Evolutionary conservation across 2,329 filamentous ascomycete genomes (phyloP).

Genomic region (Xylaria multiplex): DNA sequence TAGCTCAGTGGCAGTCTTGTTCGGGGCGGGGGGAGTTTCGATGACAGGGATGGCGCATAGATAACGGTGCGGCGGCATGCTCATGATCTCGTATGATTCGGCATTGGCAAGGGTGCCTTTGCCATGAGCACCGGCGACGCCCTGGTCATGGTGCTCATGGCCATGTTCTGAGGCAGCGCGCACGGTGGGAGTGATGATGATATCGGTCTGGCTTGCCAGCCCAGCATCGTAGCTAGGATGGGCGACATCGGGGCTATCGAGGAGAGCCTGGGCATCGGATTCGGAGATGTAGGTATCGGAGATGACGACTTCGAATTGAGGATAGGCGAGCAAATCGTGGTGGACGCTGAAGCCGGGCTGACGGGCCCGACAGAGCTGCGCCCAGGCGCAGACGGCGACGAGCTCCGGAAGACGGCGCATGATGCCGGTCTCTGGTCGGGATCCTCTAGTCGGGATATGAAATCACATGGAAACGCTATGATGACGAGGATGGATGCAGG

Average conservation of each 20-base stretch:
- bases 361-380: conserved; percentile 60
- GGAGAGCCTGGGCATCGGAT: conserved; percentile 70
- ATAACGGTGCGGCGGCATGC: conserved; percentile 74
- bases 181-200: conserved; percentile 32
- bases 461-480: conserved; percentile 48
- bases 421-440: conserved; percentile 52
- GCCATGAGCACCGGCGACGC: conserved; percentile 47
- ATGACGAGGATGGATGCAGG: too few species aligned
- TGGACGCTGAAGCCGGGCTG: conserved; percentile 80
- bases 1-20: conserved; percentile 73
- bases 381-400: conserved; percentile 49
- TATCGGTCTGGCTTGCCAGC: conserved; percentile 47
- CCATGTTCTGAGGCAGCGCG: conserved; percentile 43
- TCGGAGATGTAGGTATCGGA: conserved; percentile 77
- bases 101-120: conserved; percentile 43
- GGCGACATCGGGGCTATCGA: conserved; percentile 60
- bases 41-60: conserved; percentile 86
- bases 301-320: conserved; percentile 87
- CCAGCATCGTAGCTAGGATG: conserved; percentile 50
- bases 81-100: conserved; percentile 77
- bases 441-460: conserved; percentile 20
- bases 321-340: conserved; percentile 86
- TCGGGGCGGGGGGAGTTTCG: conserved; percentile 64
- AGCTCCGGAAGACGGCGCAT: conserved; percentile 63
- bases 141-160: conserved; percentile 32